phyloP scores from a whole-genome alignment of 139 green algal species.

The Chlorella sp. region DNA sequence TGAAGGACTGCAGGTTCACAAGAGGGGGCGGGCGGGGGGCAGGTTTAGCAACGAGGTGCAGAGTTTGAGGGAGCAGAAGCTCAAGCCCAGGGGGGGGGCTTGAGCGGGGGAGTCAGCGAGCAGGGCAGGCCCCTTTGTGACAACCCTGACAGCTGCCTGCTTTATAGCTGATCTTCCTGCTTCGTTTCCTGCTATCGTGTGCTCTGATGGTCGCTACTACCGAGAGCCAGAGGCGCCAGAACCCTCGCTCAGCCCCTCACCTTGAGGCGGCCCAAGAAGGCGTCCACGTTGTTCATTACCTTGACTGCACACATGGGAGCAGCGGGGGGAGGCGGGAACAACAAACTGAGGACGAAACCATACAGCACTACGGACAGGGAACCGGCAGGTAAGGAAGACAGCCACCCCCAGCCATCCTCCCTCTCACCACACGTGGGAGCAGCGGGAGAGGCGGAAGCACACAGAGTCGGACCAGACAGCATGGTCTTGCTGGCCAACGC shows the following conservation, averaged over 20 bases:
- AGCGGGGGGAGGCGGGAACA: background rate
- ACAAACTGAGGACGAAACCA: no score
- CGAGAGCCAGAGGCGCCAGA: no score
- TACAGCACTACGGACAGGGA: no score
- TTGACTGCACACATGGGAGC: conserved; percentile 47
- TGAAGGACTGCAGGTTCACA: conserved; percentile 62
- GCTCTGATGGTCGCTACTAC: no score
- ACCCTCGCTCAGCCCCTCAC: background rate
- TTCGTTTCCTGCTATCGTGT: background rate
- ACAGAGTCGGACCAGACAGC: background rate
- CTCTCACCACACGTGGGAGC: no score
- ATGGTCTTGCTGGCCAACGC: background rate
- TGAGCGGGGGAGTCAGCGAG: no score
- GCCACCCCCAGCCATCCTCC: no score
- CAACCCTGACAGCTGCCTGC: no score
- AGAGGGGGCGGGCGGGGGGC: background rate
- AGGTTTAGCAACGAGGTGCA: background rate
- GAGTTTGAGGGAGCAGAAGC: background rate
- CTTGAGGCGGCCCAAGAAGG: conserved; percentile 89
- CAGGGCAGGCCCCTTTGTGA: no score
- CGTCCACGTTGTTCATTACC: conserved; percentile 92
- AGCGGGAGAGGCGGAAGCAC: no score
- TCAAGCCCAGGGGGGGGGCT: no score
- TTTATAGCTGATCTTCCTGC: background rate
- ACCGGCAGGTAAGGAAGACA: no score